A percentile compares a stretch with the other conserved stretches of the same genome.
phyloP scores from a whole-genome alignment of 345 rosid genomes.

The Tarenaya hassleriana region DNA sequence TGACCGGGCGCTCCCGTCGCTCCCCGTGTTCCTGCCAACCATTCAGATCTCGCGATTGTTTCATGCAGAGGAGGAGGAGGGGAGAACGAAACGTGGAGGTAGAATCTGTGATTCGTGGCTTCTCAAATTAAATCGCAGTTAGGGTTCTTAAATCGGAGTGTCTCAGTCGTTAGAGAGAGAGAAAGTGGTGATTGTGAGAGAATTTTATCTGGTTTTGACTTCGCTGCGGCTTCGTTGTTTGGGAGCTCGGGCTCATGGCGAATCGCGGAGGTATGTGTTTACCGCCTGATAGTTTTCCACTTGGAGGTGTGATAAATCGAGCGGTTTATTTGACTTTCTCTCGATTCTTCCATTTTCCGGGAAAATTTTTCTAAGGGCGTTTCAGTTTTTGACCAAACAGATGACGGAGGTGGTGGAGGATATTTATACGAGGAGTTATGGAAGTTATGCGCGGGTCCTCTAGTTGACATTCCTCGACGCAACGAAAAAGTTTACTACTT shows the following conservation, averaged over 20 bases:
- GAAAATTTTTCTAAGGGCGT: no score
- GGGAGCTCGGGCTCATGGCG: slow-evolving; percentile 36
- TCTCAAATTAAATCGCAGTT: slow-evolving; percentile 14
- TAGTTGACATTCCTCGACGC: slow-evolving; percentile 61
- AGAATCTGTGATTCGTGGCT: slow-evolving; percentile 20
- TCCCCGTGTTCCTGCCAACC: no score
- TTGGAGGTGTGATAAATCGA: slow-evolving; percentile 18
- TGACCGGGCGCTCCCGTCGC: no score
- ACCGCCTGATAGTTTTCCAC: slow-evolving; percentile 27
- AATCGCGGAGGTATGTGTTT: slow-evolving; percentile 44
- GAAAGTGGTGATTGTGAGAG: no score
- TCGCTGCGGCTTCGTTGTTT: no score
- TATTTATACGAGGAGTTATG: slow-evolving; percentile 65
- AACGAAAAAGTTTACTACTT: slow-evolving; percentile 72
- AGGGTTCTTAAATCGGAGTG: no score
- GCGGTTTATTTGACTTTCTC: slow-evolving; percentile 1
- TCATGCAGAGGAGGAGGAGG: slow-evolving; percentile 18
- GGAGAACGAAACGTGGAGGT: slow-evolving; percentile 18
- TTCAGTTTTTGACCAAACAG: slow-evolving; percentile 12
- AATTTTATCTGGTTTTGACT: slow-evolving; percentile 2
- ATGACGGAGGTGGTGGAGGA: slow-evolving; percentile 33
- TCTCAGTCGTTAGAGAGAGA: no score
- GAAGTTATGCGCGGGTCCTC: slow-evolving; percentile 84
- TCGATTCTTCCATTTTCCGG: slow-evolving; percentile 8
- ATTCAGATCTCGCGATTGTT: slow-evolving; percentile 38